phyloP scores from a whole-genome alignment of 2,329 filamentous ascomycete species.

The Xylaria sp. region DNA sequence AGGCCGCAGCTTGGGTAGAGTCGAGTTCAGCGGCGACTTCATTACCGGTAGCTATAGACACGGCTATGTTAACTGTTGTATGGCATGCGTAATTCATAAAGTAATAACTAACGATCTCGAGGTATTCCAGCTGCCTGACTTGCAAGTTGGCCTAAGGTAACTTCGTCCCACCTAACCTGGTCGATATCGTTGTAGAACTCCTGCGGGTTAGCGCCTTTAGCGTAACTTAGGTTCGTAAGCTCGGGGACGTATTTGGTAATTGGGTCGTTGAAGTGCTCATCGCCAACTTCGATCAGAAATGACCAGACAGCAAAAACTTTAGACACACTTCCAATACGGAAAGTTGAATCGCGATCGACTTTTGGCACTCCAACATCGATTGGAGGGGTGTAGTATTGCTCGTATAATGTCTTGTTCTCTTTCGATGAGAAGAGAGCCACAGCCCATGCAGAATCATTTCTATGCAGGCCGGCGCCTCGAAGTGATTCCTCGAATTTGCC shows the following conservation, averaged over 20 bases:
- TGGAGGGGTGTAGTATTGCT: conserved; percentile 45
- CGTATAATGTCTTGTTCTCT: conserved; percentile 44
- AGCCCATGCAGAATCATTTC: conserved; percentile 46
- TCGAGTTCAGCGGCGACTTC: conserved; percentile 26
- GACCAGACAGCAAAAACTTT: conserved; percentile 59
- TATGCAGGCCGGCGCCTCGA: conserved; percentile 3
- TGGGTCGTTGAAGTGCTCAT: conserved; percentile 53
- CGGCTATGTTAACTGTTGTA: conserved; percentile 7
- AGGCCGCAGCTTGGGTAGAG: conserved; percentile 17
- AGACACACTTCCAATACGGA: conserved; percentile 56
- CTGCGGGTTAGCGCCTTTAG: not conserved
- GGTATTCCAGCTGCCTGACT: conserved; percentile 53
- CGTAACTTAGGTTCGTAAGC: conserved; percentile 45
- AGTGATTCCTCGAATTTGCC: conserved; percentile 19
- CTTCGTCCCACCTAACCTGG: conserved; percentile 49
- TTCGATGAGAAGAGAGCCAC: conserved; percentile 44
- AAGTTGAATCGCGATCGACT: conserved; percentile 52
- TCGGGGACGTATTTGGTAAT: conserved; percentile 58
- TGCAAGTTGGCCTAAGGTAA: conserved; percentile 54
- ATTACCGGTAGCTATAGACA: conserved; percentile 25
- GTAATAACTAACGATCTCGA: conserved; percentile 50
- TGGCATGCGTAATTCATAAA: not conserved
- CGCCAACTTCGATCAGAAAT: conserved; percentile 56
- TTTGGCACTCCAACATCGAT: conserved; percentile 43
- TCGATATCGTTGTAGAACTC: conserved; percentile 43